These are phyloP conservation scores for Begonia fuchsioides DNA, from an alignment of 306 rosid genomes.

Conservation along the genomic window DNA sequence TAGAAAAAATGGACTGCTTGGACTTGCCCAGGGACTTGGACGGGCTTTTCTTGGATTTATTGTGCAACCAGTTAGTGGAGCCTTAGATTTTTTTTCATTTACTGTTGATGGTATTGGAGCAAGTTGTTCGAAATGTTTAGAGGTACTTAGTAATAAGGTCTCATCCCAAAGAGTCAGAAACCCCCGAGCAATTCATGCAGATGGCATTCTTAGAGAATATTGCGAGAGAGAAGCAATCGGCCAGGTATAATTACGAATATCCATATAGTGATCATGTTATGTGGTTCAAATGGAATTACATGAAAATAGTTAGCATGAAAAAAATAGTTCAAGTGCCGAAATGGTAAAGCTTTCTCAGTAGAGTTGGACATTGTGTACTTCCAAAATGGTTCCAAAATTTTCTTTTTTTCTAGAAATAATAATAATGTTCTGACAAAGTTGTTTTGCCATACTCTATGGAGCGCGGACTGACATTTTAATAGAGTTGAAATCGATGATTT, in stretches of 20 bases:
- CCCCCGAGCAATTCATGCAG: constrained; percentile 65
- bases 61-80: constrained; percentile 96
- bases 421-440: too few species aligned
- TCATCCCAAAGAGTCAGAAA: constrained; percentile 59
- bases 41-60: constrained; percentile 81
- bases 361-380: too few species aligned
- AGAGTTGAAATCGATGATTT: too few species aligned
- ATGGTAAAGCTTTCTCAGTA: too few species aligned
- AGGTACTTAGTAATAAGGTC: constrained; percentile 58
- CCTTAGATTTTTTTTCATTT: constrained; percentile 87
- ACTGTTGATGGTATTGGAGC: constrained; percentile 98
- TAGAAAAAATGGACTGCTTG: constrained; percentile 78
- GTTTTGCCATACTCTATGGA: too few species aligned
- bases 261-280: background rate
- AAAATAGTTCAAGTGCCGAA: too few species aligned
- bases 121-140: constrained; percentile 89
- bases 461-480: too few species aligned
- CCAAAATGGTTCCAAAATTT: too few species aligned
- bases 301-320: too few species aligned
- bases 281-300: constrained; percentile 30
- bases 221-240: constrained; percentile 84
- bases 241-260: constrained; percentile 43
- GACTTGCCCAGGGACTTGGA: constrained; percentile 90
- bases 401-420: too few species aligned
- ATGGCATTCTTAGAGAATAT: constrained; percentile 69